Evolutionary conservation across 805 yeast species (phyloP), one percentile per base, ranked within the genome.

Genomic region (Starmera pachycereana): DNA sequence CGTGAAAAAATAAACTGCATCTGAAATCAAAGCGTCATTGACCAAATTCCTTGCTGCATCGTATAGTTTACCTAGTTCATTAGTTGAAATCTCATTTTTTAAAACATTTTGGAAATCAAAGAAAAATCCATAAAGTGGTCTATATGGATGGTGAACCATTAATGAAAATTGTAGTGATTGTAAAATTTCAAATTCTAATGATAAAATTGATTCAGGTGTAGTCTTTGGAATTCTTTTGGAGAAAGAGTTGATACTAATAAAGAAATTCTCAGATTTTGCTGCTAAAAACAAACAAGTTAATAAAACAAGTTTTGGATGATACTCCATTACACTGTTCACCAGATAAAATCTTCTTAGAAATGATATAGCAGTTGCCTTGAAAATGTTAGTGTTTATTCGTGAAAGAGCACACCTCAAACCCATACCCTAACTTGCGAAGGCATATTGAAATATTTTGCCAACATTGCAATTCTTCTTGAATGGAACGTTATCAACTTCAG

Each of bases 41-140:
- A 85, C 68, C 58, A 78, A 61, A 27, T 65, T 69, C 49, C 81
- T 75, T 10, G 95, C 86, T 34, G 65, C 62, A 53, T 85, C 94
- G 58, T 85, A 84, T 35, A 77, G 68, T 36, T 66, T 66, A 2
- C 92, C 90, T 43, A 87, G 61, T 37, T 76, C 71, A 36, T 72
- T 73, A 28, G 71, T 62, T 42, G 76, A 77, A 13, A 73, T 57
- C 18, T 64, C 53, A 16, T 48, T 44, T 42, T 57, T 58, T 41
- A 74, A 61, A 39, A 65, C 69, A 40, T 60, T 69, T 57, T 92
- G 98, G 47, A 89, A 74, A 60, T 92, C 99, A 36, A 90, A 71
- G 60, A 82, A 90, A 57, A 90, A 89, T 18, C 99, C 99, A 58
- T 89, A 92, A n/a, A 92, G 61, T 0, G 97, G 87, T 45, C 81